Conservation (phyloP, 1,139 yeast species). For the Candida glucosophila region DNA sequence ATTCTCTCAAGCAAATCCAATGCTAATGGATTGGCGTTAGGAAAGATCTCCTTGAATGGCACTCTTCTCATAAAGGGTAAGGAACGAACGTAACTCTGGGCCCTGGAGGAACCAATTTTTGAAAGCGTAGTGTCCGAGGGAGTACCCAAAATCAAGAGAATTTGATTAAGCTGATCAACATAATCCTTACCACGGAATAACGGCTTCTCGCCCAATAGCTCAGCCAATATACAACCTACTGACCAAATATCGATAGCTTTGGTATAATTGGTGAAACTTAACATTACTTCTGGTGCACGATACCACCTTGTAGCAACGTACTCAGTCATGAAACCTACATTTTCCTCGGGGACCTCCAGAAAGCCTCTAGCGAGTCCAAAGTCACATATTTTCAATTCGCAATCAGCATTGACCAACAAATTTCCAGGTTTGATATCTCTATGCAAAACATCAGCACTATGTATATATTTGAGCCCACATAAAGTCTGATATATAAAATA, state of each 20-base stretch:
- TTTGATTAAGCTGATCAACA: slow-evolving; percentile 90
- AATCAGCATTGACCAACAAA: slow-evolving; percentile 78
- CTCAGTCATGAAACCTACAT: slow-evolving; percentile 96
- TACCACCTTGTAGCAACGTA: slow-evolving; percentile 94
- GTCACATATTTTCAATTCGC: slow-evolving; percentile 86
- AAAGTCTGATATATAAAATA: slow-evolving; percentile 85
- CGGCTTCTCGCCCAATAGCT: slow-evolving; percentile 85
- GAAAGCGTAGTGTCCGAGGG: slow-evolving; percentile 79
- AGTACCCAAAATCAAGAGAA: slow-evolving; percentile 78
- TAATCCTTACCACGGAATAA: slow-evolving; percentile 91
- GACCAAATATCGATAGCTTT: slow-evolving; percentile 98
- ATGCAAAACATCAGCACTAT: slow-evolving; percentile 84
- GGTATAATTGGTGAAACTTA: slow-evolving; percentile 85
- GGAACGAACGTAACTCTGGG: slow-evolving; percentile 86
- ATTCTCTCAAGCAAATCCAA: slow-evolving; percentile 72
- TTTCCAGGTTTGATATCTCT: slow-evolving; percentile 88
- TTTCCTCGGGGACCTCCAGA: slow-evolving; percentile 32
- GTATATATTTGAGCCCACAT: slow-evolving; percentile 80
- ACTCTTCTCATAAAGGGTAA: slow-evolving; percentile 77
- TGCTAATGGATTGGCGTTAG: slow-evolving; percentile 81
- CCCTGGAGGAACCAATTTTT: slow-evolving; percentile 80
- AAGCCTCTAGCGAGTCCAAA: slow-evolving; percentile 88
- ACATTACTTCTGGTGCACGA: slow-evolving; percentile 96
- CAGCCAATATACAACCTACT: slow-evolving; percentile 93
- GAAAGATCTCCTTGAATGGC: slow-evolving; percentile 66